A percentile compares a stretch with the other conserved stretches of the same genome.
Evolutionary conservation across 2,329 filamentous ascomycete genomes (phyloP).

Genomic region (Trichoderma cornu-damae): DNA sequence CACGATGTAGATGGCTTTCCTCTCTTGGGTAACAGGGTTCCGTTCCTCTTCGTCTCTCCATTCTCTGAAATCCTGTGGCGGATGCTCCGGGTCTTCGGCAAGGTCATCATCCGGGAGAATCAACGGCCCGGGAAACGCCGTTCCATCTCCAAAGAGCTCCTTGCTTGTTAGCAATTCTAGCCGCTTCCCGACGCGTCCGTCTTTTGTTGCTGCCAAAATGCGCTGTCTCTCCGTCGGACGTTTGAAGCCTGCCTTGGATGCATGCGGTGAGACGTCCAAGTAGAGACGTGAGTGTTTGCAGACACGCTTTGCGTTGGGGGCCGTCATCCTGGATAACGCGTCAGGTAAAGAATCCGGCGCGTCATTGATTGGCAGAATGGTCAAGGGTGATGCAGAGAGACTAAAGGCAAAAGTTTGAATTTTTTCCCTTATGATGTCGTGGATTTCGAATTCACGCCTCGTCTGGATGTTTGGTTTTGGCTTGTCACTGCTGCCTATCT

Average conservation of each 20-base stretch:
- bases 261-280: conserved; percentile 11
- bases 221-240: conserved; percentile 27
- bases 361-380: not conserved
- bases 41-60: conserved; percentile 44
- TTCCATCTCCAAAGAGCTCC: conserved; percentile 21
- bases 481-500: not conserved
- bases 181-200: conserved; percentile 25
- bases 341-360: accelerated
- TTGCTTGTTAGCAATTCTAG: conserved; percentile 12
- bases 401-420: too few relatives aligned
- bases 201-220: conserved; percentile 26
- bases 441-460: not conserved
- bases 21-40: conserved; percentile 43
- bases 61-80: conserved; percentile 47
- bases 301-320: not conserved
- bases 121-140: conserved; percentile 53
- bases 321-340: not conserved
- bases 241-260: conserved; percentile 26
- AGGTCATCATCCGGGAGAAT: conserved; percentile 57
- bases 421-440: not conserved
- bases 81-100: conserved; percentile 45
- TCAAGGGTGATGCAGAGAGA: not conserved
- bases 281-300: conserved; percentile 13
- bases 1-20: conserved; percentile 52
- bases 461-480: not conserved